Percentiles rank a stretch among this genome's conserved stretches.
phyloP scores from a whole-genome alignment of 805 yeast species.

The Saccharomycopsis guyanensis region DNA sequence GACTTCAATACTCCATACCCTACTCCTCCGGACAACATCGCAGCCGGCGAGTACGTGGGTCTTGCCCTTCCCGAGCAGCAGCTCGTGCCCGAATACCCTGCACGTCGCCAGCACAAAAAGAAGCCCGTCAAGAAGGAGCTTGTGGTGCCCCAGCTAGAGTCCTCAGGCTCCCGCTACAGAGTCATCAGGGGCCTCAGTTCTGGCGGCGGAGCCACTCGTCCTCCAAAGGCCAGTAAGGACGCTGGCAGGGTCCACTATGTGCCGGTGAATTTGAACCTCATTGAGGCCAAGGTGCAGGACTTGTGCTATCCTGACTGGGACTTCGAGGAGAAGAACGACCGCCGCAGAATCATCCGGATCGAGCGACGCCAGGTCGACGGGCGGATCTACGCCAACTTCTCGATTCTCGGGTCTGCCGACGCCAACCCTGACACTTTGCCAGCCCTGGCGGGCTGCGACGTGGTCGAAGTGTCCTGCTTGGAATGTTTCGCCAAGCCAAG shows the following conservation, averaged over 20 bases:
- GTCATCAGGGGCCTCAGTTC: constrained; percentile 51
- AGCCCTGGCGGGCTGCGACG: constrained; percentile 35
- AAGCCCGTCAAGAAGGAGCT: neutral
- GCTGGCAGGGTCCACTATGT: constrained; percentile 27
- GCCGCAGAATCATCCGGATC: constrained; percentile 49
- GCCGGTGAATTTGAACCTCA: constrained; percentile 42
- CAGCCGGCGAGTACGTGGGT: neutral
- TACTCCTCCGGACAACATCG: constrained; percentile 10
- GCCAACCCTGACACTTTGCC: constrained; percentile 38
- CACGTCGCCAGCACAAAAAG: neutral
- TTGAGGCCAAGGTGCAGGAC: constrained; percentile 39
- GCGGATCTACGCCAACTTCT: constrained; percentile 40
- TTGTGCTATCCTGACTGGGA: constrained; percentile 48
- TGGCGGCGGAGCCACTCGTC: constrained; percentile 49
- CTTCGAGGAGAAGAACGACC: constrained; percentile 37
- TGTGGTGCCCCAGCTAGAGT: neutral
- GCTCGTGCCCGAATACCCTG: neutral
- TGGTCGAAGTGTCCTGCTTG: constrained; percentile 54
- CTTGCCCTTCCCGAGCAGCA: neutral
- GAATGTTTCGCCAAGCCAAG: constrained; percentile 33
- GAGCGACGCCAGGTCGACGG: constrained; percentile 46
- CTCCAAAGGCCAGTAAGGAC: constrained; percentile 36
- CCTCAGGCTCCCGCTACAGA: constrained; percentile 27
- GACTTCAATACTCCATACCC: constrained; percentile 9
- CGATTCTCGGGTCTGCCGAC: constrained; percentile 43